A percentile compares a stretch with the other conserved stretches of the same genome.
These are phyloP conservation scores for Licmophora abbreviata DNA, from an alignment of 108 stramenopile species.

Conservation along the genomic window DNA sequence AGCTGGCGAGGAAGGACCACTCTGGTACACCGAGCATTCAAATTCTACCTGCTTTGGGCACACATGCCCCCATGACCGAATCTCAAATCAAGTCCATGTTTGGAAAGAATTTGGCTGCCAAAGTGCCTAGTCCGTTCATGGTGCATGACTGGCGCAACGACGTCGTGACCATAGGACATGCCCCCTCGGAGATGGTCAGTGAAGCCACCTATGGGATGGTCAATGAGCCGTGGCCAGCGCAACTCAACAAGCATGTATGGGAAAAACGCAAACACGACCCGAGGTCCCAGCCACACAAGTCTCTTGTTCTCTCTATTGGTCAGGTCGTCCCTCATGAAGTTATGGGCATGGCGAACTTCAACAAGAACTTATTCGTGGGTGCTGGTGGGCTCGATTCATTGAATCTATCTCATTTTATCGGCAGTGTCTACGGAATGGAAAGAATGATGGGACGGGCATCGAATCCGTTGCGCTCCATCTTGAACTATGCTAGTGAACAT, in stretches of 20 bases:
- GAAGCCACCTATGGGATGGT: constrained; percentile 34
- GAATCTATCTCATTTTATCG: constrained; percentile 92
- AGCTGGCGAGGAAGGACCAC: not conserved
- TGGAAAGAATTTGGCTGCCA: constrained; percentile 42
- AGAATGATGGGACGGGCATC: constrained; percentile 88
- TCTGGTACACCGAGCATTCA: constrained; percentile 28
- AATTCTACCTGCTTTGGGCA: constrained; percentile 89
- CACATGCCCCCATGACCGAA: constrained; percentile 88
- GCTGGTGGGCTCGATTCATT: constrained; percentile 90
- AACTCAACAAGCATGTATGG: constrained; percentile 90
- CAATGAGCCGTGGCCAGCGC: constrained; percentile 85
- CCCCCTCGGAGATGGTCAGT: constrained; percentile 68
- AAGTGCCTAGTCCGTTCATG: constrained; percentile 48
- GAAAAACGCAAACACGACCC: constrained; percentile 42
- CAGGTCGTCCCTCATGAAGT: constrained; percentile 93
- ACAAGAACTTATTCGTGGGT: constrained; percentile 80
- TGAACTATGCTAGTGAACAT: constrained; percentile 78
- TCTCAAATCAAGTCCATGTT: constrained; percentile 81
- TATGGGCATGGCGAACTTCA: constrained; percentile 96
- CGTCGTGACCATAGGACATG: constrained; percentile 90
- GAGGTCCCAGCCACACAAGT: constrained; percentile 18
- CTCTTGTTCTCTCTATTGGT: constrained; percentile 82
- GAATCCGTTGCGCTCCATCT: constrained; percentile 85
- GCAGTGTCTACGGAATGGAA: constrained; percentile 96
- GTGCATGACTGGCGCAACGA: constrained; percentile 95